phyloP scores from a whole-genome alignment of 495 filamentous ascomycete genomes.

The Hypoxylon lienhwacheense region DNA sequence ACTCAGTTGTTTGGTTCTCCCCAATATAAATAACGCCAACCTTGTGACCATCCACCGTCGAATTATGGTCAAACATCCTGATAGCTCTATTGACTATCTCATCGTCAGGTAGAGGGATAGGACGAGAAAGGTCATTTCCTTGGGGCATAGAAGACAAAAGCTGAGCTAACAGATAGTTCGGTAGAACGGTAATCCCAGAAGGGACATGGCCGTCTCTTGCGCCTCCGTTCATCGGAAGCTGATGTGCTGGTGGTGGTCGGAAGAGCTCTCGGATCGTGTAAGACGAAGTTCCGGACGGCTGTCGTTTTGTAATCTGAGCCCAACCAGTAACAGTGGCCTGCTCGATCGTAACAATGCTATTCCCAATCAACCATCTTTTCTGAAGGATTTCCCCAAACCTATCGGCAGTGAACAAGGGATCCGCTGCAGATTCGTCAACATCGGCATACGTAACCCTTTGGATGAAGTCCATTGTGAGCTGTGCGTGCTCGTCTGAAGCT shows the following conservation, averaged over 20 bases:
- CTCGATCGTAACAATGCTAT: slow-evolving; percentile 84
- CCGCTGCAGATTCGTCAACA: slow-evolving; percentile 68
- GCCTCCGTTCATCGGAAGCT: slow-evolving; percentile 48
- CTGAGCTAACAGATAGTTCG: slow-evolving; percentile 83
- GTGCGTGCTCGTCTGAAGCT: slow-evolving; percentile 85
- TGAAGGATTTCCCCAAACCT: slow-evolving; percentile 68
- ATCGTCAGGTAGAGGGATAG: slow-evolving; percentile 80
- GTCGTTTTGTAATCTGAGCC: slow-evolving; percentile 77
- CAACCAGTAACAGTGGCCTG: slow-evolving; percentile 73
- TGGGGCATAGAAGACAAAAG: slow-evolving; percentile 72
- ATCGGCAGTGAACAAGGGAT: slow-evolving; percentile 62
- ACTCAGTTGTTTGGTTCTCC: slow-evolving; percentile 76
- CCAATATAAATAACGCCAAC: slow-evolving; percentile 92
- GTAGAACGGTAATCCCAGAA: slow-evolving; percentile 60
- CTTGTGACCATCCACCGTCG: slow-evolving; percentile 93
- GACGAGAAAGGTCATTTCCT: slow-evolving; percentile 59
- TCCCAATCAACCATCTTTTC: slow-evolving; percentile 83
- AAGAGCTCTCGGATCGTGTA: slow-evolving; percentile 74
- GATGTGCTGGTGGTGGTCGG: slow-evolving; percentile 66
- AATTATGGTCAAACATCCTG: slow-evolving; percentile 77
- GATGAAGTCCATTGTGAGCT: slow-evolving; percentile 95
- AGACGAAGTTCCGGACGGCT: slow-evolving; percentile 82
- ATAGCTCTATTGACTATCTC: slow-evolving; percentile 77
- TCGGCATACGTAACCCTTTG: slow-evolving; percentile 87
- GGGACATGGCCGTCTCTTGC: slow-evolving; percentile 46